Evolutionary conservation across 306 rosid species (phyloP).

Genomic region (Potentilla sterilis): DNA sequence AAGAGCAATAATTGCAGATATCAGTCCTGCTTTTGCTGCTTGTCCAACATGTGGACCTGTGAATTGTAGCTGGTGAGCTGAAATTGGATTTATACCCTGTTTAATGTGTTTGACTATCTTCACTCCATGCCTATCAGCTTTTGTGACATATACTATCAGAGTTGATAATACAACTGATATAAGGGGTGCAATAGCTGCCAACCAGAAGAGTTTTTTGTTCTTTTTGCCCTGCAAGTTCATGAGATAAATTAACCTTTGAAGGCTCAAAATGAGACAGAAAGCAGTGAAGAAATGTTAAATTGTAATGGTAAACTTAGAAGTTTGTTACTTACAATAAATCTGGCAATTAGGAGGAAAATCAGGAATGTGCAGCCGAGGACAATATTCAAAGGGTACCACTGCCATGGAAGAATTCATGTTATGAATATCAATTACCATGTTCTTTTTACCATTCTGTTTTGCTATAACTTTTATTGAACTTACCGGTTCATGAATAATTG

Average conservation of each 20-base stretch:
- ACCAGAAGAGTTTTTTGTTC: slow-evolving; percentile 78
- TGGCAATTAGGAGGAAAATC: slow-evolving; percentile 60
- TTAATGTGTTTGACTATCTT: slow-evolving; percentile 67
- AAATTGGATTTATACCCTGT: slow-evolving; percentile 71
- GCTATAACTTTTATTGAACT: slow-evolving; percentile 6
- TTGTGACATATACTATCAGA: slow-evolving; percentile 60
- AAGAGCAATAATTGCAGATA: slow-evolving; percentile 75
- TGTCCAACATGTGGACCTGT: slow-evolving; percentile 58
- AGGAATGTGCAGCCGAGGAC: slow-evolving; percentile 64
- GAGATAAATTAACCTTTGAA: not conserved
- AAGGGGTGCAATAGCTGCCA: slow-evolving; percentile 79
- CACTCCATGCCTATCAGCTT: slow-evolving; percentile 80
- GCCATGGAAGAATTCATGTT: slow-evolving; percentile 15
- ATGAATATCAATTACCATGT: not conserved
- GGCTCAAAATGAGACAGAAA: slow-evolving; percentile 15
- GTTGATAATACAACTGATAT: slow-evolving; percentile 74
- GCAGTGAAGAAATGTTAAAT: not conserved
- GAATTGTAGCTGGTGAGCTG: slow-evolving; percentile 58
- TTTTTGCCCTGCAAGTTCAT: slow-evolving; percentile 60
- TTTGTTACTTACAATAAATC: slow-evolving; percentile 60
- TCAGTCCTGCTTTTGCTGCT: slow-evolving; percentile 71
- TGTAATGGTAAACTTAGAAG: not conserved
- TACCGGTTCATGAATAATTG: slow-evolving; percentile 42
- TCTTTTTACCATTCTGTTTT: not conserved
- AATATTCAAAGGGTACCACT: slow-evolving; percentile 66